Base-by-base conservation (phyloP, 208 protist species). In the Novymonas esmeraldas region DNA sequence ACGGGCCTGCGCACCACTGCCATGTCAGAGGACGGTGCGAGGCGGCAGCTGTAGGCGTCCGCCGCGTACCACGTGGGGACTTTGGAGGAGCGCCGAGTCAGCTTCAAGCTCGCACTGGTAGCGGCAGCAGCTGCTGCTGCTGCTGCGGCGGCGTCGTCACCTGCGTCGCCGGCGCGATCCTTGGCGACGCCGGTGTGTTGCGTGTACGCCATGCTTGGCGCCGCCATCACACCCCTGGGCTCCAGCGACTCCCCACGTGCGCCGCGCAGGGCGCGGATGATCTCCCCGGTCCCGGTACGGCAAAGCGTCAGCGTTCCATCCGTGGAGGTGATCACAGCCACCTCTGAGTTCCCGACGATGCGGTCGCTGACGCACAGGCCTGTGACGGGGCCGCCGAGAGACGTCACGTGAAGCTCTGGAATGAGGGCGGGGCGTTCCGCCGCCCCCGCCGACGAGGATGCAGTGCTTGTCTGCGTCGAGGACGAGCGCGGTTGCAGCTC, bases 231-330 rank as follows among this genome's bases (percentile, higher is more conserved):
- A n/a, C 33, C 22, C 33, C 20, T 14, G 28, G 31, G 57, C 41
- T 68, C 59, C 45, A 74, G 18, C 42, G 61, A 85, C 56, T 64
- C 71, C 64, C 60, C 71, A 11, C 77, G 78, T 13, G 89, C 68
- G 41, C 86, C 92, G 48, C 92, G 75, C 68, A 95, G 75, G 1
- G 85, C 92, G 45, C 89, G 90, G 54, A 96, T 70, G 41, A 90
- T 67, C 61, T 94, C 92, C 16, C 83, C 89, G 1, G 81, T 88
- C 28, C 64, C 64, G 16, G 79, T 75, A 50, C 89, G 80, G 42
- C 89, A 64, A 16, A 96, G 74, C n/a, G 89, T 96, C 36, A 94
- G 36, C 20, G 92, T 94, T 29, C 92, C 86, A 60, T 96, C 92
- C 48, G 93, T 92, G 20, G 85, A 73, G 14, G 77, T 49, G 14